Evolutionary conservation across 1,284 basidiomycete genomes (phyloP), one percentile per base, ranked within the genome.

Genomic region (Phellinidium pouzarii): DNA sequence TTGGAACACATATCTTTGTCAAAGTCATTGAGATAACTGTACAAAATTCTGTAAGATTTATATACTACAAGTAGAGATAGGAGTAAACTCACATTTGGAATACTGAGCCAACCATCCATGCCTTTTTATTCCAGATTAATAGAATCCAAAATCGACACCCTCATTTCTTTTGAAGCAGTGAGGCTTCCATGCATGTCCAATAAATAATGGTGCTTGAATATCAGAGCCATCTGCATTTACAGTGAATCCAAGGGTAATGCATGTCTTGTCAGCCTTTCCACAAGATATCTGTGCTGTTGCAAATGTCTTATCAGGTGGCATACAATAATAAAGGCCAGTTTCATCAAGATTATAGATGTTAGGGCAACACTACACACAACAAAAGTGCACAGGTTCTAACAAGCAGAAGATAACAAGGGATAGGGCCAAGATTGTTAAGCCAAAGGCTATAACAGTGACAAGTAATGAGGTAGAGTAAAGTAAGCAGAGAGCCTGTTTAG

Each of bases 341-440:
- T 72, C 66, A 55, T 73, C 70, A 48, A 65, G 59, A 56, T 72
- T 72, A 26, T 60, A 67, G 2, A 34, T 7, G 58, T 73, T n/a
- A n/a, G n/a, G n/a, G n/a, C n/a, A n/a, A n/a, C n/a, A n/a, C n/a
- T n/a, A n/a, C n/a, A n/a, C n/a, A n/a, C n/a, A n/a, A n/a, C n/a
- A n/a, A n/a, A n/a, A n/a, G n/a, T n/a, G n/a, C n/a, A n/a, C n/a
- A n/a, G n/a, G n/a, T n/a, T n/a, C n/a, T n/a, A n/a, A n/a, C n/a
- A n/a, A n/a, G n/a, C n/a, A n/a, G n/a, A n/a, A n/a, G n/a, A n/a
- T n/a, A n/a, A n/a, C n/a, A n/a, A n/a, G n/a, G n/a, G n/a, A n/a
- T n/a, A n/a, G n/a, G n/a, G n/a, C n/a, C n/a, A n/a, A n/a, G n/a
- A n/a, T n/a, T n/a, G n/a, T n/a, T n/a, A n/a, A n/a, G n/a, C n/a